Conservation (phyloP, 768 basidiomycete species). For the Boletus sp. region DNA sequence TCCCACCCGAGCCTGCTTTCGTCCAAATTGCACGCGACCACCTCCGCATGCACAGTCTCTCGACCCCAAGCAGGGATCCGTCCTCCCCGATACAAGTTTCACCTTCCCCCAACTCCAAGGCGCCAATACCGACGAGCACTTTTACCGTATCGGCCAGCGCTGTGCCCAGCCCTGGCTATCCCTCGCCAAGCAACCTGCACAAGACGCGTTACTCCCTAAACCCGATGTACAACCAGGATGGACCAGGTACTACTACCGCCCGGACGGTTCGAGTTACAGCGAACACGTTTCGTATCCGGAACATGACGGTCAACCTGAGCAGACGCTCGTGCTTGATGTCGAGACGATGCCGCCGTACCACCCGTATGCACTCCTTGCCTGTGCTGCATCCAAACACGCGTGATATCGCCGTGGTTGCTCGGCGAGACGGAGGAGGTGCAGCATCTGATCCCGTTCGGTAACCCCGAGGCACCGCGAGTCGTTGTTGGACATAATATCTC, state of each 20-base stretch:
- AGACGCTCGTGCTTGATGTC: constrained; percentile 87
- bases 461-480: constrained; percentile 50
- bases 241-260: constrained; percentile 74
- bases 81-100: constrained; percentile 77
- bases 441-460: constrained; percentile 77
- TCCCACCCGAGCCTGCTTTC: constrained; percentile 55
- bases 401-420: constrained; percentile 94
- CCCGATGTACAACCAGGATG: constrained; percentile 73
- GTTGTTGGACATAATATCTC: constrained; percentile 95
- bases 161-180: constrained; percentile 76
- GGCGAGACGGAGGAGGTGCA: constrained; percentile 51
- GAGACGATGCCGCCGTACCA: constrained; percentile 87
- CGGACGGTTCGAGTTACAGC: constrained; percentile 76
- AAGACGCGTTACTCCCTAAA: constrained; percentile 54
- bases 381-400: constrained; percentile 74
- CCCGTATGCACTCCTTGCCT: constrained; percentile 84
- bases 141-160: constrained; percentile 70
- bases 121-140: constrained; percentile 80
- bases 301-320: constrained; percentile 61
- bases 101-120: constrained; percentile 86
- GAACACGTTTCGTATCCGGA: constrained; percentile 69
- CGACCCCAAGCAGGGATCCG: constrained; percentile 73
- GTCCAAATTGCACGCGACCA: constrained; percentile 80
- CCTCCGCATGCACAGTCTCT: constrained; percentile 74
- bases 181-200: constrained; percentile 60